Evolutionary conservation across 2,329 filamentous ascomycete species (phyloP), one percentile per base, ranked within the genome.

Genomic region (Talaromyces pinophilus): DNA sequence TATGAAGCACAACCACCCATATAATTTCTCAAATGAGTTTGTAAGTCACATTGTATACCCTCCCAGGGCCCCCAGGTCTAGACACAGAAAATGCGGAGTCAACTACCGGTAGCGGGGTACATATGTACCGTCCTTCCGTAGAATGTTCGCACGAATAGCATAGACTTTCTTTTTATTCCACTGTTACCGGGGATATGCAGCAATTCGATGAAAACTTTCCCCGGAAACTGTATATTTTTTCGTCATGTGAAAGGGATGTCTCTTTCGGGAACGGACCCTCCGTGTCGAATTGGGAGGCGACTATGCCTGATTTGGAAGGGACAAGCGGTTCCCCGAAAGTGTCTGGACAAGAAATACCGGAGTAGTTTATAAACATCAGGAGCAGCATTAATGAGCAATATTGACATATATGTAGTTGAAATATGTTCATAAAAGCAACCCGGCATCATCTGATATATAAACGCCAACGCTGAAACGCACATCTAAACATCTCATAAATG

Each of bases 391-490:
- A 10, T 4, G 50, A 10, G 50, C 50, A 30, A 17, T 11, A 10
- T 48, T 52, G 25, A 5, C 25, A 30, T 54, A 15, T n/a, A 54
- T 33, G 50, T 54, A 54, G 28, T 52, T 8, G 3, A 30, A 33
- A 52, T 54, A 54, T 33, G 11, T 54, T n/a, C 28, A 52, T 17
- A 11, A 54, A 46, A 48, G 28, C 22, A 54, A 54, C 5, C 25
- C 50, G 50, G 11, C 11, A 57, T 57, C 33, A 5, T 57, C n/a
- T 57, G 33, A 19, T 11, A 35, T 60, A 42, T 60, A 60, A 60
- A 65, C 63, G 63, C 63, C 63, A 28, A 59, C 63, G 63, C 63
- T 65, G 25, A 48, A 65, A 60, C 63, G 63, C 63, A 65, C 59
- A 40, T 15, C 19, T 11, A 42, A 48, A 63, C 44, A 38, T 38